Conservation (phyloP, 2,329 filamentous ascomycete genomes). For the Stagonosporopsis rhizophila region DNA sequence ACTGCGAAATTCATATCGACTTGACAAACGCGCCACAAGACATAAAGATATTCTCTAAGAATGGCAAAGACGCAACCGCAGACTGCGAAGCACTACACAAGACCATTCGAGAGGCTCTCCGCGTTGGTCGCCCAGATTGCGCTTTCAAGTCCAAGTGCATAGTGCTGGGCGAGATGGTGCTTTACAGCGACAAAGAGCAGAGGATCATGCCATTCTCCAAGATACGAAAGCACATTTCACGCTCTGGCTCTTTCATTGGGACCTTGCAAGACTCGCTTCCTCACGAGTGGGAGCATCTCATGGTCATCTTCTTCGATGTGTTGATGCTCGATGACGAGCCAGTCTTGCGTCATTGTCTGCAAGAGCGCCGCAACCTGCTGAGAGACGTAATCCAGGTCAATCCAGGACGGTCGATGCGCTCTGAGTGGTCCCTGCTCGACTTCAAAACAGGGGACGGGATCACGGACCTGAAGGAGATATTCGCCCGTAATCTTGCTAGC, state of each 20-base stretch:
- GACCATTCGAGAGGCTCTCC: constrained; percentile 69
- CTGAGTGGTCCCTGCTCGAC: constrained; percentile 71
- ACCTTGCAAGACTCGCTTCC: constrained; percentile 71
- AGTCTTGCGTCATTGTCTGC: constrained; percentile 62
- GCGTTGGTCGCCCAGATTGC: constrained; percentile 65
- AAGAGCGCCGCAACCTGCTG: constrained; percentile 67
- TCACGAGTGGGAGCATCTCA: constrained; percentile 63
- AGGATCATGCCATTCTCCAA: constrained; percentile 79
- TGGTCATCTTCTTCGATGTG: constrained; percentile 68
- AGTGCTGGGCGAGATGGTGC: constrained; percentile 81
- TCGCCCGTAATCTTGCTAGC: constrained; percentile 70
- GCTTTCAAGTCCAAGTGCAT: constrained; percentile 72
- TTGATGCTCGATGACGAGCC: constrained; percentile 63
- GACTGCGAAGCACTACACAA: constrained; percentile 71
- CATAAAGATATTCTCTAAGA: constrained; percentile 89
- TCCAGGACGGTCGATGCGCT: constrained; percentile 70
- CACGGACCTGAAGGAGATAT: constrained; percentile 52
- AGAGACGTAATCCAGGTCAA: constrained; percentile 61
- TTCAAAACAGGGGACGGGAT: constrained; percentile 57
- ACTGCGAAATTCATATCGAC: constrained; percentile 84
- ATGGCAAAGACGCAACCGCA: constrained; percentile 83
- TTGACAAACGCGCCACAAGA: constrained; percentile 60
- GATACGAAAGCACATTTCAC: constrained; percentile 78
- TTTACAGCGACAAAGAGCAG: constrained; percentile 72
- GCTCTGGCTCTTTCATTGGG: constrained; percentile 74